These are phyloP conservation scores for Pythium aphanidermatum DNA, from an alignment of 352 stramenopile species.

Conservation along the genomic window DNA sequence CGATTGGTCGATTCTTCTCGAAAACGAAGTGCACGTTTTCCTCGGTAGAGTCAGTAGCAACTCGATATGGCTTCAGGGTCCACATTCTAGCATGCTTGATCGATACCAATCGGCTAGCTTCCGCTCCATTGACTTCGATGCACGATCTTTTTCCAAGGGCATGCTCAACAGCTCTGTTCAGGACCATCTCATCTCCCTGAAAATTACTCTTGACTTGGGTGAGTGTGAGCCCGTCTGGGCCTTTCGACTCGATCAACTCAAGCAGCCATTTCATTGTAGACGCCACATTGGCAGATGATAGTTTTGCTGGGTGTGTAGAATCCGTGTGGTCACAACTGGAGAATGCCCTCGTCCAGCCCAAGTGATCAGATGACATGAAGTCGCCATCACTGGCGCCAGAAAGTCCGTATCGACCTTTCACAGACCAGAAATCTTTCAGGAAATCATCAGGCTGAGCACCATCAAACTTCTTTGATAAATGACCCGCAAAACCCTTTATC, in stretches of 20 bases:
- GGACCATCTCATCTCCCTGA: conserved; percentile 1
- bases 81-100: conserved; percentile 43
- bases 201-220: conserved; percentile 4
- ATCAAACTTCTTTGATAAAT: conserved; percentile 43
- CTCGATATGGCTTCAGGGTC: conserved; percentile 51
- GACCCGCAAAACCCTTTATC: conserved; percentile 65
- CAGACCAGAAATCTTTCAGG: conserved; percentile 62
- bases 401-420: conserved; percentile 47
- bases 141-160: conserved; percentile 33
- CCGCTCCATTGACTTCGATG: conserved; percentile 61
- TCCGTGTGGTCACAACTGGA: conserved; percentile 2
- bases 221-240: conserved; percentile 9
- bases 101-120: conserved; percentile 44
- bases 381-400: too few relatives aligned
- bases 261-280: conserved; percentile 4
- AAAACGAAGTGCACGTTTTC: conserved; percentile 72
- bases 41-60: conserved; percentile 32
- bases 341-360: conserved; percentile 16
- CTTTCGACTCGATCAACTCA: conserved; percentile 1
- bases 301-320: too few relatives aligned
- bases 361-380: too few relatives aligned
- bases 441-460: conserved; percentile 60
- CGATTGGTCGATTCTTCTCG: conserved; percentile 45
- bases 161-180: conserved; percentile 31
- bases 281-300: not conserved